Percentiles rank a stretch among this genome's conserved stretches.
These are phyloP conservation scores for Antitrichia curtipendula DNA, from an alignment of 225 moss, liverwort and hornwort genomes.

Conservation along the genomic window DNA sequence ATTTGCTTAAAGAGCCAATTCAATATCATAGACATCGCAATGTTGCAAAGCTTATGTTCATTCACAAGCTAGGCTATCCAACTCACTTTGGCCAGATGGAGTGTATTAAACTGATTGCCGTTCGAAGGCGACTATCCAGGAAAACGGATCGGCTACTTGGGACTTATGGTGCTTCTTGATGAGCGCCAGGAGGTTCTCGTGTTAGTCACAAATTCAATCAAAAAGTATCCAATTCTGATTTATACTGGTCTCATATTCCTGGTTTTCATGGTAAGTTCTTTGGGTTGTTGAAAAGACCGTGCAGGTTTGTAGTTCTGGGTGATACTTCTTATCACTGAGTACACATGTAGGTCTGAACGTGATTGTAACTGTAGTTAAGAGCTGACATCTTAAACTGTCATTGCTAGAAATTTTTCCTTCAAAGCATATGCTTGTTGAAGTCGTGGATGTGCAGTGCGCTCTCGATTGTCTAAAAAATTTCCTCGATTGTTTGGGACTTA, in stretches of 20 bases:
- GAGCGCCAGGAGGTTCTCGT: conserved; percentile 56
- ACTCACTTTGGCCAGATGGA: conserved; percentile 68
- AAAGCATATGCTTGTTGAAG: neutral
- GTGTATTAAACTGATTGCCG: conserved; percentile 52
- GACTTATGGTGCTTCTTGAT: conserved; percentile 63
- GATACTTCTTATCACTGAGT: neutral
- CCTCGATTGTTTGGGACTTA: conserved; percentile 23
- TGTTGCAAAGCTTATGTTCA: conserved; percentile 62
- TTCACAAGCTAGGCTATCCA: conserved; percentile 61
- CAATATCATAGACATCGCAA: conserved; percentile 53
- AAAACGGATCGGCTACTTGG: conserved; percentile 55
- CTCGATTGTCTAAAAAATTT: neutral
- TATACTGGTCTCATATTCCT: neutral
- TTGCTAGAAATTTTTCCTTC: neutral
- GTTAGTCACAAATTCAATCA: conserved; percentile 50
- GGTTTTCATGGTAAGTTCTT: neutral
- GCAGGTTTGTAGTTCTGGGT: neutral
- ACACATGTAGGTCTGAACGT: neutral
- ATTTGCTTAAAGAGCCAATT: conserved; percentile 27
- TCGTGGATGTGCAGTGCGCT: neutral
- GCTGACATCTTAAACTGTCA: neutral
- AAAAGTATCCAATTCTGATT: conserved; percentile 32
- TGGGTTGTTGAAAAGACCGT: neutral
- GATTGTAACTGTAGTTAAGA: neutral
- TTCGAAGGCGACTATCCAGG: conserved; percentile 42